Conservation (phyloP, 148 eudicot genomes). For the Pharnaceum exiguum region DNA sequence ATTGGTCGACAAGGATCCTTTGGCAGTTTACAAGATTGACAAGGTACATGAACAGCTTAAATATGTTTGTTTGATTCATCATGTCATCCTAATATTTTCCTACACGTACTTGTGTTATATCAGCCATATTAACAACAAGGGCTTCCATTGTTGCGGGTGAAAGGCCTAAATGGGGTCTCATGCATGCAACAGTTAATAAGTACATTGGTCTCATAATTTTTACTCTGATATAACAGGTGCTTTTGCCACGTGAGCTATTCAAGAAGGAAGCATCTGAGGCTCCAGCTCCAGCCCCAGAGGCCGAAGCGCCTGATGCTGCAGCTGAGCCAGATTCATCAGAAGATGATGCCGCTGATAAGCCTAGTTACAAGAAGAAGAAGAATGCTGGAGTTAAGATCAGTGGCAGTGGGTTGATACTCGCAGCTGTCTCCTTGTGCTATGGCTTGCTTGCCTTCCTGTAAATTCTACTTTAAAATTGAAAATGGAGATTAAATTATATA, state of each 20-base stretch:
- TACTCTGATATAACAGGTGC: no score
- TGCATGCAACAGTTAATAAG: no score
- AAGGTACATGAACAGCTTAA: no score
- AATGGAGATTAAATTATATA: background rate
- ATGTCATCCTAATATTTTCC: no score
- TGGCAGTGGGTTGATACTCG: slow-evolving; percentile 25
- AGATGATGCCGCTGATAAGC: slow-evolving; percentile 29
- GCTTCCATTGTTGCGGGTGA: no score
- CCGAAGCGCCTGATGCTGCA: slow-evolving; percentile 22
- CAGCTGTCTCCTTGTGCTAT: slow-evolving; percentile 23
- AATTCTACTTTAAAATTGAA: slow-evolving; percentile 3
- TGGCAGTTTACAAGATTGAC: slow-evolving; percentile 45
- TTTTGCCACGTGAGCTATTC: slow-evolving; percentile 60
- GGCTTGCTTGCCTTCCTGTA: slow-evolving; percentile 31
- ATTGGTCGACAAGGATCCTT: slow-evolving; percentile 56
- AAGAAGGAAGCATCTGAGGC: slow-evolving; percentile 25
- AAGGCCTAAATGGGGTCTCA: no score
- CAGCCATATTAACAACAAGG: no score
- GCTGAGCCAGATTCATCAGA: no score
- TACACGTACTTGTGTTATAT: no score
- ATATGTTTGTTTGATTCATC: no score
- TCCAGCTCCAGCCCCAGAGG: slow-evolving; percentile 40
- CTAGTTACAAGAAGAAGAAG: slow-evolving; percentile 27
- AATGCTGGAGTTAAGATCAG: slow-evolving; percentile 25
- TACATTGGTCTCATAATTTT: no score